Evolutionary conservation across 148 eudicot species (phyloP), one percentile per base, ranked within the genome.

Genomic region (Rhododendron molle): DNA sequence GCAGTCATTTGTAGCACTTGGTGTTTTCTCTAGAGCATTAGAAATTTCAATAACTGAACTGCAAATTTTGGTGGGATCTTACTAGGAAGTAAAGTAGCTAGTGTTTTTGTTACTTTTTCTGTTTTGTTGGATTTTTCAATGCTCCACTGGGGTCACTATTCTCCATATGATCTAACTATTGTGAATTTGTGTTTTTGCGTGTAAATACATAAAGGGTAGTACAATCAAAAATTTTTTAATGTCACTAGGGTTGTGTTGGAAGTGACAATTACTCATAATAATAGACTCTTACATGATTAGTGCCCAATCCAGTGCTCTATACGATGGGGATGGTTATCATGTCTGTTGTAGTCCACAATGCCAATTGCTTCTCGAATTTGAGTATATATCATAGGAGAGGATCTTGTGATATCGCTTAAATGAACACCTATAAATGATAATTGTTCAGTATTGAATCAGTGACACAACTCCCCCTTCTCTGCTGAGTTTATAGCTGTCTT

Each of bases 1-100:
- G 49, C 14, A 20, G 69, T 81, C 76, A 21, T 49, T 85, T 85
- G 32, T 38, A 34, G 79, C 76, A 30, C 80, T 81, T 81, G 84
- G 49, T 82, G 49, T 60, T 54, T 44, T 81, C 13, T 72, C 5
- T 47, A 69, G 32, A 44, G 76, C 60, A 46, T 15, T 43, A 36
- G 20, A 60, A 38, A 20, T 58, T 81, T n/a, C 77, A 83, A 43
- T 67, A n/a, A 32, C 72, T 65, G 46, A 60, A 30, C 26, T 82
- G 50, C 82, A 80, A 49, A 28, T 80, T 54, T 40, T 50, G 13
- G 30, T 80, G 82, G n/a, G 21, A 49, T 26, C 30, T 20, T 80
- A 38, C 40, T 80, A 80, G 40, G 62, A n/a, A 43, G 76, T 44
- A 3, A 49, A 69, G 10, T 81, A 4, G 47, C n/a, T 38, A 21